Evolutionary conservation across 768 basidiomycete species (phyloP).

Genomic region (Cystofilobasidium capitatum): DNA sequence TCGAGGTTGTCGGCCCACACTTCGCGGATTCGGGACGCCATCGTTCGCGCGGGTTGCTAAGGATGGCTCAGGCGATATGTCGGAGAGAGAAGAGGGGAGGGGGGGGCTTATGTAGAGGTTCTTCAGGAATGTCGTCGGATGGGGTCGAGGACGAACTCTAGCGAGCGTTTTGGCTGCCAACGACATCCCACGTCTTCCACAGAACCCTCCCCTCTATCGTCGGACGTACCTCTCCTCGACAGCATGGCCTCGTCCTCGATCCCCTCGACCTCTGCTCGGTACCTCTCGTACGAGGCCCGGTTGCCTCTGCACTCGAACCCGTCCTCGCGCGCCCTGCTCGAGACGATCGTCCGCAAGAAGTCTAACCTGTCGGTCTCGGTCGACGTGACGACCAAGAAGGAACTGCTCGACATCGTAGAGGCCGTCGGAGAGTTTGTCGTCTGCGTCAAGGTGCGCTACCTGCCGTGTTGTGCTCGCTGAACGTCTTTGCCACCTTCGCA

Average conservation of each 20-base stretch:
- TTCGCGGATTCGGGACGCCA: conserved; percentile 55
- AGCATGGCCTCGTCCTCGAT: neutral
- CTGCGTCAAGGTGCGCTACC: conserved; percentile 69
- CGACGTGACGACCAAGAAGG: conserved; percentile 70
- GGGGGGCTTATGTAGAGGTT: too few species aligned
- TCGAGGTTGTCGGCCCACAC: conserved; percentile 94
- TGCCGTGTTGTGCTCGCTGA: too few species aligned
- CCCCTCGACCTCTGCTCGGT: neutral
- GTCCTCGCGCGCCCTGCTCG: conserved; percentile 66
- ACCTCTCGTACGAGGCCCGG: neutral
- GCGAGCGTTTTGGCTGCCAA: too few species aligned
- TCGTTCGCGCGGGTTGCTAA: too few species aligned
- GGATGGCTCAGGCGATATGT: too few species aligned
- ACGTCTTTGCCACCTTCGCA: neutral
- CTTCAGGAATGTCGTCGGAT: too few species aligned
- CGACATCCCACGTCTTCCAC: too few species aligned
- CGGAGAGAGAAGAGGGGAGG: too few species aligned
- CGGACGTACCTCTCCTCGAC: too few species aligned
- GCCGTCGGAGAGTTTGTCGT: conserved; percentile 81
- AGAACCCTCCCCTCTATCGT: too few species aligned
- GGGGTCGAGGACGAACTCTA: too few species aligned
- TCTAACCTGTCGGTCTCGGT: conserved; percentile 92
- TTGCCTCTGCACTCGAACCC: conserved; percentile 47
- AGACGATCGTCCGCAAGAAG: conserved; percentile 73
- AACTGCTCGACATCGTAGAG: conserved; percentile 77